Conservation (phyloP, 768 basidiomycete genomes). For the Rhodotorula graminis region DNA sequence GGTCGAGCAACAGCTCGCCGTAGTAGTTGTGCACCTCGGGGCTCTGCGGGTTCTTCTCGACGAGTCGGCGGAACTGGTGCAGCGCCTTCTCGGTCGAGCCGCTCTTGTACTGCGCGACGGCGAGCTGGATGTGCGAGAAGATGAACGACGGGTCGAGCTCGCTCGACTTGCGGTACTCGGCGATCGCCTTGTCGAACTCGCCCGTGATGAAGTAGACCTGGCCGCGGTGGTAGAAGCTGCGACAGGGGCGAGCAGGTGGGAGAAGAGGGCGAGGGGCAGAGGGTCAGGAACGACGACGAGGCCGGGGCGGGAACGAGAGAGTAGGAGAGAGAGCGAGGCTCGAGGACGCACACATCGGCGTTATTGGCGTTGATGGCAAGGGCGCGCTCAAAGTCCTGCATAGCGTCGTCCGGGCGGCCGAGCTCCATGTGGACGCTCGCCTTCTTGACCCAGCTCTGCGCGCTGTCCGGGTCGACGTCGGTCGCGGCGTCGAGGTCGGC, state of each 20-base stretch:
- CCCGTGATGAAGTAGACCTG: constrained; percentile 96
- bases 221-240: constrained; percentile 85
- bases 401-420: constrained; percentile 68
- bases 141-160: constrained; percentile 81
- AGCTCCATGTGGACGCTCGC: constrained; percentile 98
- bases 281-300: neutral
- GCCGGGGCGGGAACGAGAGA: neutral
- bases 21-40: constrained; percentile 52
- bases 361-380: constrained; percentile 74
- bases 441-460: constrained; percentile 91
- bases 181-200: constrained; percentile 76
- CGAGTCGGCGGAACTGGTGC: constrained; percentile 80
- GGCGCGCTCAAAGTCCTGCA: constrained; percentile 86
- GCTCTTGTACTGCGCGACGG: constrained; percentile 93
- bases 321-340: too few relatives aligned
- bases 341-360: constrained; percentile 67
- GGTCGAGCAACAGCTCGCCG: constrained; percentile 89
- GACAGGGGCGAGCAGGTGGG: too few relatives aligned
- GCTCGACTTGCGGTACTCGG: constrained; percentile 87
- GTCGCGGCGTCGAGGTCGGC: constrained; percentile 74
- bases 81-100: constrained; percentile 72
- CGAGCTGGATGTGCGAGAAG: constrained; percentile 94
- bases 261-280: neutral
- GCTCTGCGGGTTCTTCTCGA: constrained; percentile 65
- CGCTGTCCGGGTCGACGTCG: constrained; percentile 61